Base-by-base conservation (phyloP, 139 green algal genomes). In the Microglena sp. region DNA sequence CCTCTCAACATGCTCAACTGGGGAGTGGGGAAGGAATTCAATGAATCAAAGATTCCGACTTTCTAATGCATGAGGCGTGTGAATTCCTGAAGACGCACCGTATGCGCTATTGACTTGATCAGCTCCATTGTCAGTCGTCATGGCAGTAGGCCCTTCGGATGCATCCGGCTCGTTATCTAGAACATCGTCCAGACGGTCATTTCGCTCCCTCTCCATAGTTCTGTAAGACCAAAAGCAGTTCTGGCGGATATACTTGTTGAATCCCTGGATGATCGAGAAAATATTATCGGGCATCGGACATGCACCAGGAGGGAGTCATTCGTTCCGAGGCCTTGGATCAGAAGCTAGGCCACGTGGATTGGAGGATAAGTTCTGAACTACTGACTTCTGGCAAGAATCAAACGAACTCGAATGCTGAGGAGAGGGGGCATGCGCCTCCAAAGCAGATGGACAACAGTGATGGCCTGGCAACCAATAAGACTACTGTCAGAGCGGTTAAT, bases 1-100 rank as follows among this genome's bases (percentile, higher is more conserved):
- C 0, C 83, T 78, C 1, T 66, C 63, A 26, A 75, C n/a, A 35
- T 93, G 82, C 59, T 89, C 84, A 59, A 86, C 89, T 93, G 85
- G 18, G 28, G 40, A 15, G 22, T 18, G 18, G 28, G 21, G 28
- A 27, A 27, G 6, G 50, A 11, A 50, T 50, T 11, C 40, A 50
- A n/a, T n/a, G n/a, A n/a, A n/a, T n/a, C n/a, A n/a, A n/a, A n/a
- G n/a, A n/a, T n/a, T n/a, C n/a, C n/a, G n/a, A n/a, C n/a, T n/a
- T n/a, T 50, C 15, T 11, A 18, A 18, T 50, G 40, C 40, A 50
- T 50, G 40, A 11, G 40, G 11, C 15, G 40, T 11, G 40, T 50
- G 40, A 11, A 50, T 50, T 11, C 15, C 15, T 50, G 40, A 11
- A 11, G 18, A 18, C 40, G 40, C 15, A 18, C 15, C 40, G 11